phyloP scores from a whole-genome alignment of 192 early-diverging fungal genomes.

The Globomyces pollinis-pini region DNA sequence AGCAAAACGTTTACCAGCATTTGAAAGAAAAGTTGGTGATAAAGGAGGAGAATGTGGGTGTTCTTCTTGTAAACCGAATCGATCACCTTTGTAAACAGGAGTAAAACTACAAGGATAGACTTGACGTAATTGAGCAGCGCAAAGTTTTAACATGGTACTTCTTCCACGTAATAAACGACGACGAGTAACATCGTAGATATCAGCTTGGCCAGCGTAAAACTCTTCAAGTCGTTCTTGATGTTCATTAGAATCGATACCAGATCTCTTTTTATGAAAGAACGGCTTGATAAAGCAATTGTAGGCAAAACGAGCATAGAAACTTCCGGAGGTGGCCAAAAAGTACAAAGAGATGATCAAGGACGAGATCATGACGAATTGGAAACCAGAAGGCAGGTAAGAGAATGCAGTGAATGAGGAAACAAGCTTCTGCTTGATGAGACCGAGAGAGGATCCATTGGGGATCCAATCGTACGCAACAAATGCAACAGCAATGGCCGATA shows the following conservation, averaged over 20 bases:
- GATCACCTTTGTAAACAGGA: slow-evolving; percentile 26
- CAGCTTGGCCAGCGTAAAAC: slow-evolving; percentile 76
- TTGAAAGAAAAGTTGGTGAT: slow-evolving; percentile 29
- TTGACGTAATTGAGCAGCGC: slow-evolving; percentile 64
- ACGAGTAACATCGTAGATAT: slow-evolving; percentile 72
- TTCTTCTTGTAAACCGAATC: slow-evolving; percentile 20
- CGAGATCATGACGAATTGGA: slow-evolving; percentile 20
- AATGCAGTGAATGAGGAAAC: slow-evolving; percentile 12
- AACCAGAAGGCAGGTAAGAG: slow-evolving; percentile 19
- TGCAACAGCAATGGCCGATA: slow-evolving; percentile 19
- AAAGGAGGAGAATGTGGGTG: slow-evolving; percentile 34
- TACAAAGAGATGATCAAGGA: slow-evolving; percentile 14
- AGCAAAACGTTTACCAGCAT: slow-evolving; percentile 29
- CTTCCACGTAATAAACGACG: slow-evolving; percentile 61
- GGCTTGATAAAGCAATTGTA: slow-evolving; percentile 69
- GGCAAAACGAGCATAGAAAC: slow-evolving; percentile 29
- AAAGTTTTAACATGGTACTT: slow-evolving; percentile 71
- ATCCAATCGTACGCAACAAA: slow-evolving; percentile 31
- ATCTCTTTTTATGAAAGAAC: slow-evolving; percentile 36
- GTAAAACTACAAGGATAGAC: slow-evolving; percentile 34
- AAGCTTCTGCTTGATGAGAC: slow-evolving; percentile 16
- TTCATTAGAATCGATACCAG: slow-evolving; percentile 51
- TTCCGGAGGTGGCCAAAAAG: slow-evolving; percentile 19
- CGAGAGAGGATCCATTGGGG: slow-evolving; percentile 15
- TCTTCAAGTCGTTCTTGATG: slow-evolving; percentile 67